Conservation (phyloP, 441 rosid genomes). For the Aleurites moluccanus region DNA sequence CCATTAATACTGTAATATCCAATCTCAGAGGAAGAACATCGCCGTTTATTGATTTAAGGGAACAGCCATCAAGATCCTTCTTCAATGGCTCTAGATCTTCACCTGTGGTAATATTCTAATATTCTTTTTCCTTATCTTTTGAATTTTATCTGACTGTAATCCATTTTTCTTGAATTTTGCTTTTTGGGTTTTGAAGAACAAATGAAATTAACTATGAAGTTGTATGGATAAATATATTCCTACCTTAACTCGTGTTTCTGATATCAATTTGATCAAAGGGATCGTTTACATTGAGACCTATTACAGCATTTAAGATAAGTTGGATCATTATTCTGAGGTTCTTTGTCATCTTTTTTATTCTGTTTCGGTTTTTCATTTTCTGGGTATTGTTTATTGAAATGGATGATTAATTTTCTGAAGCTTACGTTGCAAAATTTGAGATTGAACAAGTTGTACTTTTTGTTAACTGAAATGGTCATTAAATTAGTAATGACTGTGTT, state of each 20-base stretch:
- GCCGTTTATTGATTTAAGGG: background rate
- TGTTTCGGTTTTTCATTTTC: background rate
- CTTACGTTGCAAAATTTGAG: background rate
- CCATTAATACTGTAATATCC: constrained; percentile 6
- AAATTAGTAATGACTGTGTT: background rate
- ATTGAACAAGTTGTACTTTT: background rate
- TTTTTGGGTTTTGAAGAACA: background rate
- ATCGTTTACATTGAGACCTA: background rate
- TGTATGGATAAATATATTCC: background rate
- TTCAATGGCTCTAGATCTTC: constrained; percentile 18
- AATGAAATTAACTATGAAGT: background rate
- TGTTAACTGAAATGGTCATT: background rate
- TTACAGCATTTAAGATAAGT: background rate
- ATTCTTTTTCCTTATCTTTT: too few species aligned
- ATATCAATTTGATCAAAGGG: background rate
- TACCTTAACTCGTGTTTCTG: background rate
- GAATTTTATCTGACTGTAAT: background rate
- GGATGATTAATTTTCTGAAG: background rate
- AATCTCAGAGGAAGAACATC: constrained; percentile 14
- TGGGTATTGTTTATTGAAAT: background rate
- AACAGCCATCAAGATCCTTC: constrained; percentile 18
- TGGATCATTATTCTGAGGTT: background rate
- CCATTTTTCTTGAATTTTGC: background rate
- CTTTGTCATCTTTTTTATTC: background rate
- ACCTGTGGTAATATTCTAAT: background rate